Base-by-base conservation (phyloP, 2,329 filamentous ascomycete species). In the Penicillium sp. region DNA sequence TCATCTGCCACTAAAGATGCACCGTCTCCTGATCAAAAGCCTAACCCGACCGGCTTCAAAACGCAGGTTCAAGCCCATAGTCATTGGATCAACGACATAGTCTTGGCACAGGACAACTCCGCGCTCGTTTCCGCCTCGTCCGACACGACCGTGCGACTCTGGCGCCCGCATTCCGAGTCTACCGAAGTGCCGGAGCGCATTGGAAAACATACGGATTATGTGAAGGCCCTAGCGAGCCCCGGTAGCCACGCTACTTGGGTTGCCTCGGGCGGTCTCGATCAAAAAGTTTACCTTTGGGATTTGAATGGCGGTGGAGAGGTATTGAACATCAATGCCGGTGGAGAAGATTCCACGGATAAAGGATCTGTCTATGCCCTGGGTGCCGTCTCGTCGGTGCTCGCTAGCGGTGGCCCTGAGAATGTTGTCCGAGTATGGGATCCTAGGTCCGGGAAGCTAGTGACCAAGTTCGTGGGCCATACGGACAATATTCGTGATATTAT, bases 391-490 rank as follows among this genome's bases (percentile, higher is more conserved):
- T 90, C 84, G 59, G 86, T 99, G 56, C 81, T 99, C 53, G 94
- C 93, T 33, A 95, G 91, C 70, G 94, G 94, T 57, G 94, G 94
- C 0, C 94, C 94, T 0, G 94, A 99, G 77, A 94, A 91, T 70
- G 91, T 92, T 43, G 90, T 97, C 35, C 85, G 94, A 53, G 80
- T 99, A 15, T 97, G 95, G 89, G 94, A 99, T 75, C 86, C 91
- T 48, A 87, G 89, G 67, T 89, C 91, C 10, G 93, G 93, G 56
- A 91, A 94, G 77, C 85, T 90, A 62, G 89, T 97, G 58, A 97
- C 93, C 62, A 97, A 97, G 75, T 93, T 99, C 64, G 91, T 97
- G 23, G 94, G 94, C 6, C 94, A 99, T 73, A 95, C 93, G 21
- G 93, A 96, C 80, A 97, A 93, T 65, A 88, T 99, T 64, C 87